A percentile compares a stretch with the other conserved stretches of the same genome.
Evolutionary conservation across 148 eudicot genomes (phyloP).

Genomic region (Cornus suecica): DNA sequence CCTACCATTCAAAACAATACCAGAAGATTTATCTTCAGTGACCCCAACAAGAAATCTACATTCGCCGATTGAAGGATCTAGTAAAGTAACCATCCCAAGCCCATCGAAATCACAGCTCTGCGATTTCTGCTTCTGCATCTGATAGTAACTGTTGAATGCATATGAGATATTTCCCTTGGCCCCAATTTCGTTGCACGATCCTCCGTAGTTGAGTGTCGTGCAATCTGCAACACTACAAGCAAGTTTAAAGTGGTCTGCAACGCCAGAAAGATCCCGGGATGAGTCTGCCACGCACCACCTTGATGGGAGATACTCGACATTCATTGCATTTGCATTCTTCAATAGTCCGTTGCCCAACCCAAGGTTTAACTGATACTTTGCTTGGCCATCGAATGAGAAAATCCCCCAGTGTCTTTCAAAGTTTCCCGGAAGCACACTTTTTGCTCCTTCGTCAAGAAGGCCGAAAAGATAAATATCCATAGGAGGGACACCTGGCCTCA

Average conservation of each 20-base stretch:
- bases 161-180: conserved; percentile 75
- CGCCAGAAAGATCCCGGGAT: conserved; percentile 49
- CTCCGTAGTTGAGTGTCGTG: conserved; percentile 67
- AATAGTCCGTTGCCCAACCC: conserved; percentile 51
- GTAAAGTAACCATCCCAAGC: conserved; percentile 70
- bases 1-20: conserved; percentile 15
- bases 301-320: conserved; percentile 66
- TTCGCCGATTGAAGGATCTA: conserved; percentile 72
- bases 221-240: conserved; percentile 80
- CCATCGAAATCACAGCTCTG: conserved; percentile 84
- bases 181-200: conserved; percentile 74
- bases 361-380: conserved; percentile 70
- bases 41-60: conserved; percentile 81
- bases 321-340: conserved; percentile 64
- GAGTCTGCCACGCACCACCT: conserved; percentile 86
- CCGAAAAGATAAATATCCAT: conserved; percentile 71
- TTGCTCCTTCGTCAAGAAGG: conserved; percentile 76
- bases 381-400: conserved; percentile 81
- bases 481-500: conserved; percentile 71
- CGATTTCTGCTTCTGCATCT: conserved; percentile 59
- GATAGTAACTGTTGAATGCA: conserved; percentile 86
- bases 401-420: conserved; percentile 93
- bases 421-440: conserved; percentile 70
- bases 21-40: conserved; percentile 32
- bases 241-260: conserved; percentile 49